Percentiles rank a stretch among this genome's conserved stretches.
Conservation (phyloP, 2,329 filamentous ascomycete genomes). For the Magnaporthiopsis rhizophila region DNA sequence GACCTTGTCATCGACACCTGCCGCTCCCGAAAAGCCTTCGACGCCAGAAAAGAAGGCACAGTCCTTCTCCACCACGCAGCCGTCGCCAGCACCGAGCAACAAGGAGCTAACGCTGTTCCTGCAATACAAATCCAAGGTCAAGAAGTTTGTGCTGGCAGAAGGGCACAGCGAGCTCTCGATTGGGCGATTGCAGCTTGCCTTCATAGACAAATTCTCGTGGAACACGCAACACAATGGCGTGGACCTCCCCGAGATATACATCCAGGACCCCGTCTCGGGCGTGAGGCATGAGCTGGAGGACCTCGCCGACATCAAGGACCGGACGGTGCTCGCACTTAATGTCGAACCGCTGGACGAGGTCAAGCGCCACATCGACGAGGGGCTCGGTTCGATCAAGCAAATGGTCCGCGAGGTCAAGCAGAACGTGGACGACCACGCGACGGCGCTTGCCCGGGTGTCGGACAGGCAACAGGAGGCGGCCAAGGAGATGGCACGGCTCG, state of each 20-base stretch:
- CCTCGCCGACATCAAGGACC: constrained; percentile 84
- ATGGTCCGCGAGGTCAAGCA: constrained; percentile 82
- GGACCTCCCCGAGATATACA: constrained; percentile 94
- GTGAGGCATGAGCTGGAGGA: constrained; percentile 97
- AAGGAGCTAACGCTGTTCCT: constrained; percentile 92
- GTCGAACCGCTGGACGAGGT: constrained; percentile 91
- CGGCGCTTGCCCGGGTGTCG: constrained; percentile 75
- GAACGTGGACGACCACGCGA: constrained; percentile 74
- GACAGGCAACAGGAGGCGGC: constrained; percentile 85
- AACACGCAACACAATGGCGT: constrained; percentile 91
- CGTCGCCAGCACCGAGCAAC: constrained; percentile 57
- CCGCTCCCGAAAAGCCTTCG: constrained; percentile 1
- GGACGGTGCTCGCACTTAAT: constrained; percentile 90
- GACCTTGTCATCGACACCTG: background rate
- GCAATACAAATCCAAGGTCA: constrained; percentile 95
- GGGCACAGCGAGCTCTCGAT: constrained; percentile 79
- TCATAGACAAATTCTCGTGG: constrained; percentile 99
- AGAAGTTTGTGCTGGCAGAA: constrained; percentile 85
- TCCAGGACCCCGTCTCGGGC: constrained; percentile 90
- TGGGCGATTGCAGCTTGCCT: constrained; percentile 82
- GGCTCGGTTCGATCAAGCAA: constrained; percentile 68
- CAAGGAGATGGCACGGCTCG: constrained; percentile 68
- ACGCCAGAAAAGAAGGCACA: constrained; percentile 26
- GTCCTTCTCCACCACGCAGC: constrained; percentile 51
- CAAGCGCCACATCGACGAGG: constrained; percentile 92